Conservation (phyloP, 306 rosid genomes). For the Comarum palustre region DNA sequence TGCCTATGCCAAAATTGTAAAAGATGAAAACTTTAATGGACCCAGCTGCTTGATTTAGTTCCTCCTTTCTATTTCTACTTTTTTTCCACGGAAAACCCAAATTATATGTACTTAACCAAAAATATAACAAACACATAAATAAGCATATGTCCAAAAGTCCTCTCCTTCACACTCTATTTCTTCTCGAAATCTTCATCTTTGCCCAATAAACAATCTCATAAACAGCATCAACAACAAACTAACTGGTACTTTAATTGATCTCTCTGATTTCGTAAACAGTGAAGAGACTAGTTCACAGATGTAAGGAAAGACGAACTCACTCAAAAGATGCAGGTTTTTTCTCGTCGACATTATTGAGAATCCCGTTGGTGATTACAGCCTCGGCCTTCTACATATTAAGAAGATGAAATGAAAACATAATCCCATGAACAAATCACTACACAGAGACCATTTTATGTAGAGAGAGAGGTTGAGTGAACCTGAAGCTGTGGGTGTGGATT, state of each 20-base stretch:
- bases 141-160: background rate
- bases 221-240: background rate
- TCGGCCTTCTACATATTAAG: slow-evolving; percentile 35
- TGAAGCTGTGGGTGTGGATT: slow-evolving; percentile 38
- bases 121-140: background rate
- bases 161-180: background rate
- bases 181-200: background rate
- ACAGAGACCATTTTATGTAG: slow-evolving; percentile 10
- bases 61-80: background rate
- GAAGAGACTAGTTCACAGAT: background rate
- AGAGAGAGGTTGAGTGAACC: slow-evolving; percentile 36
- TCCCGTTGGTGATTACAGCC: slow-evolving; percentile 39
- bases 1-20: background rate
- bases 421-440: slow-evolving; percentile 24
- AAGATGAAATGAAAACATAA: slow-evolving; percentile 14
- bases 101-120: background rate
- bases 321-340: slow-evolving; percentile 34
- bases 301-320: slow-evolving; percentile 30
- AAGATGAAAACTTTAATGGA: background rate
- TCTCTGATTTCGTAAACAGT: background rate
- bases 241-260: background rate
- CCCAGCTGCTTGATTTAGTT: background rate
- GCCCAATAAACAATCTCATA: background rate
- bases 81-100: background rate
- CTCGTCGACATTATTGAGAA: slow-evolving; percentile 35